Evolutionary conservation across 768 basidiomycete species (phyloP), one percentile per base, ranked within the genome.

Genomic region (Amanita rimosa): DNA sequence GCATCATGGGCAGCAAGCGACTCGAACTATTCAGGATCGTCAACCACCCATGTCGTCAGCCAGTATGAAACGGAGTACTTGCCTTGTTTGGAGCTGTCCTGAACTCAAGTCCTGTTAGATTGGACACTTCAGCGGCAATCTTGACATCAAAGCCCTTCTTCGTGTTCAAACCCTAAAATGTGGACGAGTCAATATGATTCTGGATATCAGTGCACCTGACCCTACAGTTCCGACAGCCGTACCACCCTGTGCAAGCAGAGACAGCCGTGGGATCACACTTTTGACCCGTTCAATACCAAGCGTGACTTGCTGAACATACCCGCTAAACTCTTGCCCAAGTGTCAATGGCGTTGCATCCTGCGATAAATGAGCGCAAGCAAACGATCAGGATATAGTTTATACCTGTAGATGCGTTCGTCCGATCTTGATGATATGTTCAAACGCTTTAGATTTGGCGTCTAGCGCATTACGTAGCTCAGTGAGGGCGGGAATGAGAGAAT

Each of bases 31-130:
- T 27, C 40, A 49, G 21, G 41, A 48, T 13, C 27, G 35, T 48
- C 33, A 44, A 24, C 3, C 22, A 5, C 53, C 27, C 49, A 29
- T 6, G 8, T 2, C 37, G 22, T 6, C 8, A 44, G 3, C 6
- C 9, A 16, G 7, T 6, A 11, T n/a, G 7, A 14, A 22, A 29
- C 19, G 24, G n/a, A 46, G 14, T 26, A 49, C 66, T 53, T 58
- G 80, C 92, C 79, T 99, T 99, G 77, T 98, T 99, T 4, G 96
- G 96, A 13, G 96, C 95, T 43, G 96, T 98, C 69, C 87, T 74
- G 71, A 99, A 99, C 50, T 85, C 70, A 48, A 94, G 69, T 3
- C 94, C 92, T 35, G 95, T 92, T 40, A 97, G 72, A 62, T 85
- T 87, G 50, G 93, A 84, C 54, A 98, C 85, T 64, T 96, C 92